Base-by-base conservation (phyloP, 129 eudicot species). In the Helianthus tuberosus region DNA sequence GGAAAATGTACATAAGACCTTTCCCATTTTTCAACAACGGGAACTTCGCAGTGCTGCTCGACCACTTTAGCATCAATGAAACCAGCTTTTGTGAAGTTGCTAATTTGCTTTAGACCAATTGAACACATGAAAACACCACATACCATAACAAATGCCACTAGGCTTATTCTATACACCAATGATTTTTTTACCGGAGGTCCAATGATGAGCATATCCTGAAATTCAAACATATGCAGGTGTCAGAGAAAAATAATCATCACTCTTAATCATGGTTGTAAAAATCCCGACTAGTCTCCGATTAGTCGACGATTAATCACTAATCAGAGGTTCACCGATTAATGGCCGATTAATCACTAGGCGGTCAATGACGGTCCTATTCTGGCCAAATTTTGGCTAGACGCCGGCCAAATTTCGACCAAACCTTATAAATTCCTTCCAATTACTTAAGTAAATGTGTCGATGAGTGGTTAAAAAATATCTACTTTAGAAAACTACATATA, bases 1-100 rank as follows among this genome's bases (percentile, higher is more conserved):
- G 96, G 98, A 61, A 73, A 90, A 79, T 93, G 98, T 29, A 93
- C 79, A 74, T 82, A 93, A 77, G 88, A 82, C 44, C 76, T 81
- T 54, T 90, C 96, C 79, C 87, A 90, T 39, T 84, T 77, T 73
- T 88, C 92, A 39, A 86, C 50, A 32, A 71, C 17, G 38, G 88
- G 79, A 16, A 48, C 60, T 43, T 82, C 88, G 44, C 98, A 89
- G 17, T 86, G 89, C 64, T 49, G 79, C 52, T 75, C 86, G 8
- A 67, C 78, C 71, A 88, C 85, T 79, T 64, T 80, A 35, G 81
- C 64, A 27, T 75, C 83, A 63, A 77, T 11, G 71, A 75, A 70
- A 14, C 76, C 78, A 5, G 66, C 82, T 60, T 77, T 72, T 17
- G 82, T 66, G 44, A 46, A 69, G 15, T 51, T 86, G 79, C 86